phyloP scores from a whole-genome alignment of 169 alveolate genomes.

The Pseudocohnilembus persalinus region DNA sequence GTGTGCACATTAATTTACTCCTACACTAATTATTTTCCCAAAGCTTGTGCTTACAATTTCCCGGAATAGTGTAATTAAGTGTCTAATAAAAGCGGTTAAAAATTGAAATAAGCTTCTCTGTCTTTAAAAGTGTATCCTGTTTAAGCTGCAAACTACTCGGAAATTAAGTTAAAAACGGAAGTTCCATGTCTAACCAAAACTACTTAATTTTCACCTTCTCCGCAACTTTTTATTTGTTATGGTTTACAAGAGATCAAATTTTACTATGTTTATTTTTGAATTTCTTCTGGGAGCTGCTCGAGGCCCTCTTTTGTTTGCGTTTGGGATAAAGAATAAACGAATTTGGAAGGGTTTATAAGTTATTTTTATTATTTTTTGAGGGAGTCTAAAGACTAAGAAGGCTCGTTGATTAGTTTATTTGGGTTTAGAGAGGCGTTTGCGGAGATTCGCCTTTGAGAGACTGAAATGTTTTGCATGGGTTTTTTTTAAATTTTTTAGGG shows the following conservation, averaged over 20 bases:
- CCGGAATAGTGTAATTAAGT: background rate
- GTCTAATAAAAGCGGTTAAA: background rate
- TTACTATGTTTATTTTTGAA: too few species aligned
- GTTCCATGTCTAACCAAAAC: background rate
- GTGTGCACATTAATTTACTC: slow-evolving; percentile 46
- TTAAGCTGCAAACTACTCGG: background rate
- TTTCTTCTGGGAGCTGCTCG: too few species aligned
- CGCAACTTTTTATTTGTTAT: background rate
- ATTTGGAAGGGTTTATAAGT: background rate
- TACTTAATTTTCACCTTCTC: background rate
- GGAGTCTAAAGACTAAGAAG: too few species aligned
- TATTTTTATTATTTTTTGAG: background rate
- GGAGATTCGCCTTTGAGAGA: too few species aligned
- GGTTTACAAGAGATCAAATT: background rate
- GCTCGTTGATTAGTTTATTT: too few species aligned
- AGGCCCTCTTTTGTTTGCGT: background rate
- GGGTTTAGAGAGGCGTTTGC: too few species aligned
- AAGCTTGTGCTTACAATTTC: background rate
- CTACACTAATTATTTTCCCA: slow-evolving; percentile 6
- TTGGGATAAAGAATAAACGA: background rate
- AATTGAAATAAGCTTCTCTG: background rate
- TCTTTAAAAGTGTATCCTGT: background rate
- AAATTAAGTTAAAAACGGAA: background rate
- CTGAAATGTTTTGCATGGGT: too few species aligned
- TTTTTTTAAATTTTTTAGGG: too few species aligned